These are phyloP conservation scores for Capsicum baccatum DNA, from an alignment of 257 asterid species.

Conservation along the genomic window DNA sequence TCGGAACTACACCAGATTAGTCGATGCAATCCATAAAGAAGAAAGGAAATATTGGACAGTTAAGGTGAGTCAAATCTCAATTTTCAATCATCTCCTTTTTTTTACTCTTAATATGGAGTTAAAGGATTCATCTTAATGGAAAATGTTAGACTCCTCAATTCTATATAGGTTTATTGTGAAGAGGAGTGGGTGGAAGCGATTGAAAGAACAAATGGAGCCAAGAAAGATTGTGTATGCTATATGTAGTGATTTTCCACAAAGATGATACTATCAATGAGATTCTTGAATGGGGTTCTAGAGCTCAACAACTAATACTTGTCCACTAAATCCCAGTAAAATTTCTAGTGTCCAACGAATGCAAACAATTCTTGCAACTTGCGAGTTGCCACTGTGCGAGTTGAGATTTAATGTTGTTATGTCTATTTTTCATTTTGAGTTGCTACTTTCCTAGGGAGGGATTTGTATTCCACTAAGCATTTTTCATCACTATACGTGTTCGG, in stretches of 20 bases:
- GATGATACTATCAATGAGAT: constrained; percentile 41
- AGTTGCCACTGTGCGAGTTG: not conserved
- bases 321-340: not conserved
- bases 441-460: not conserved
- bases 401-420: too few relatives aligned
- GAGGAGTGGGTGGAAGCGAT: constrained; percentile 33
- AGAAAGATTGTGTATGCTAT: constrained; percentile 37
- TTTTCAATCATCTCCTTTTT: too few relatives aligned
- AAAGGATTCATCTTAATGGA: not conserved
- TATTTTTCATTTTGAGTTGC: not conserved
- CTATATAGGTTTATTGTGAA: constrained; percentile 28
- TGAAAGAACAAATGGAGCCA: constrained; percentile 23
- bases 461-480: not conserved
- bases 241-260: constrained; percentile 34
- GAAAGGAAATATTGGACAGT: constrained; percentile 37
- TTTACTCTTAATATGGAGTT: too few relatives aligned
- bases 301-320: not conserved
- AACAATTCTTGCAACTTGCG: too few relatives aligned
- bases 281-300: constrained; percentile 41
- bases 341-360: not conserved
- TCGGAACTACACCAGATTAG: constrained; percentile 79
- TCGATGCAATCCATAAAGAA: constrained; percentile 53
- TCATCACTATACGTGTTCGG: not conserved
- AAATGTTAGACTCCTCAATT: not conserved
- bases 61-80: constrained; percentile 25